Percentiles rank a stretch among this genome's conserved stretches.
phyloP scores from a whole-genome alignment of 2,329 filamentous ascomycete genomes.

The Chaetomium olivaceum region DNA sequence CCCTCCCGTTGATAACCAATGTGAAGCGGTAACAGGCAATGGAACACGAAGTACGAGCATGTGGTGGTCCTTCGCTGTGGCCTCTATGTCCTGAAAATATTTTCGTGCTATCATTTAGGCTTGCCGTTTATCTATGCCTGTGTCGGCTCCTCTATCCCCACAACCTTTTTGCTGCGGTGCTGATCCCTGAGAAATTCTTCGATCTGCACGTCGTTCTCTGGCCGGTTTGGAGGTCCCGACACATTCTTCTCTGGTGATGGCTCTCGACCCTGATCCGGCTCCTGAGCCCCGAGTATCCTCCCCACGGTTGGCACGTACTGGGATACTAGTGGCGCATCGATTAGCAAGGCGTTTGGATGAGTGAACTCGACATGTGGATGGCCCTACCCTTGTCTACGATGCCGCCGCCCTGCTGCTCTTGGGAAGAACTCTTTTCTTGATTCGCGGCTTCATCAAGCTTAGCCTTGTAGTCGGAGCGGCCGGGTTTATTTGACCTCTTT shows the following conservation, averaged over 20 bases:
- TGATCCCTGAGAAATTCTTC: slow-evolving; percentile 56
- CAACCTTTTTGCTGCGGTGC: slow-evolving; percentile 46
- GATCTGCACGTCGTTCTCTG: slow-evolving; percentile 50
- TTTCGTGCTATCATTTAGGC: neutral
- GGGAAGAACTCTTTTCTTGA: slow-evolving; percentile 6
- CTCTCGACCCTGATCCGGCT: slow-evolving; percentile 34
- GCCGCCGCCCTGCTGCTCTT: slow-evolving; percentile 33
- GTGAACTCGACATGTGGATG: neutral
- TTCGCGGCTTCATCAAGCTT: slow-evolving; percentile 47
- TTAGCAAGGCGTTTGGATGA: neutral
- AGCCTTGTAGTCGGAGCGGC: slow-evolving; percentile 42
- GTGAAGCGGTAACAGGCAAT: neutral
- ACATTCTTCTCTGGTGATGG: slow-evolving; percentile 22
- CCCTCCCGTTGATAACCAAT: neutral
- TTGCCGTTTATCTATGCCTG: neutral
- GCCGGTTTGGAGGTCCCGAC: slow-evolving; percentile 46
- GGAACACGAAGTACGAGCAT: neutral
- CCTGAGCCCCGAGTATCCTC: slow-evolving; percentile 40
- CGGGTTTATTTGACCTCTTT: slow-evolving; percentile 20
- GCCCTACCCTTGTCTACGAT: slow-evolving; percentile 48
- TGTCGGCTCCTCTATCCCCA: slow-evolving; percentile 10
- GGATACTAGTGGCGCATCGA: slow-evolving; percentile 1
- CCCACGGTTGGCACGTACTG: slow-evolving; percentile 22
- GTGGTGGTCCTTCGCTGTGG: neutral
- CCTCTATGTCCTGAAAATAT: neutral